A percentile compares a stretch with the other conserved stretches of the same genome.
phyloP scores from a whole-genome alignment of 768 basidiomycete species.

The Ramaria sp. region DNA sequence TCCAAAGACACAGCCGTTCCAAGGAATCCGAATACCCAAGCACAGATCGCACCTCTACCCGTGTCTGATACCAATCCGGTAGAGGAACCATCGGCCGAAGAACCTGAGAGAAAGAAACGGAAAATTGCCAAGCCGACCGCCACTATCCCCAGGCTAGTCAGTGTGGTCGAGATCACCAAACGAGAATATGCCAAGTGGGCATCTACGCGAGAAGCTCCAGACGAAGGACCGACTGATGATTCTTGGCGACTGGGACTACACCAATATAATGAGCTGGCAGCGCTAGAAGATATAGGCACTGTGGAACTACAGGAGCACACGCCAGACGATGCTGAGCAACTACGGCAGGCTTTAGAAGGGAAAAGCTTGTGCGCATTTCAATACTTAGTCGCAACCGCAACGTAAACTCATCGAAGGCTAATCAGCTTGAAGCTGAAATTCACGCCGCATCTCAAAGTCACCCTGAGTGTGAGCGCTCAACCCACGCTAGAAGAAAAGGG shows the following conservation, averaged over 20 bases:
- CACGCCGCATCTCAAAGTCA: constrained; percentile 63
- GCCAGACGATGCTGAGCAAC: constrained; percentile 24
- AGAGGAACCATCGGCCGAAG: not conserved
- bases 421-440: constrained; percentile 43
- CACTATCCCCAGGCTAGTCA: constrained; percentile 53
- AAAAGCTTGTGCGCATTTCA: constrained; percentile 42
- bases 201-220: not conserved
- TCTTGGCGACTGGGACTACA: constrained; percentile 47
- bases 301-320: constrained; percentile 1
- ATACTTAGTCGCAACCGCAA: not conserved
- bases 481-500: constrained; percentile 27
- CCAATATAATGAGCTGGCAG: constrained; percentile 68
- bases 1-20: not conserved
- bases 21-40: not conserved
- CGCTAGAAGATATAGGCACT: constrained; percentile 33
- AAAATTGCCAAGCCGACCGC: constrained; percentile 16
- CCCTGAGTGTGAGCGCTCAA: constrained; percentile 39
- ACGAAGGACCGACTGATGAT: not conserved
- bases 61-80: too few relatives aligned
- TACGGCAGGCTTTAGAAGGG: constrained; percentile 37
- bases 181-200: constrained; percentile 48
- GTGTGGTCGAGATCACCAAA: constrained; percentile 78
- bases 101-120: constrained; percentile 2
- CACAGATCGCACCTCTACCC: not conserved
- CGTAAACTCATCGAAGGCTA: not conserved